phyloP scores from a whole-genome alignment of 495 filamentous ascomycete species.

The Bacidia rubella region DNA sequence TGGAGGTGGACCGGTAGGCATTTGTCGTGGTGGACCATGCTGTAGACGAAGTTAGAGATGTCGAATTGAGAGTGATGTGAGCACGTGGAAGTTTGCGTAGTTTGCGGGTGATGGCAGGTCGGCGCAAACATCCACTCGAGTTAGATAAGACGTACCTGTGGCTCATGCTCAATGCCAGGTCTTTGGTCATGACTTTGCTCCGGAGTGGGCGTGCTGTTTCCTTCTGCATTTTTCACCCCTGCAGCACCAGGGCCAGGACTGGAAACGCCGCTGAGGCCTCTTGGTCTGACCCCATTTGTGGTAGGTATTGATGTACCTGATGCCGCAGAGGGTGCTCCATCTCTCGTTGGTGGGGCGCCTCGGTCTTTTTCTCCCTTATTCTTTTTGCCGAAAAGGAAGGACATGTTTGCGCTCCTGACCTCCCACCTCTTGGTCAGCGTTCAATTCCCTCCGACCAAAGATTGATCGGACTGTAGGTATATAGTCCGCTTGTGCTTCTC shows the following conservation, averaged over 20 bases:
- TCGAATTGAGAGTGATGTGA: neutral
- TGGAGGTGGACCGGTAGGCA: conserved; percentile 25
- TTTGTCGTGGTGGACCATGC: conserved; percentile 16
- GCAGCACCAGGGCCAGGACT: conserved; percentile 49
- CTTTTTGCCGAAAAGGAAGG: conserved; percentile 52
- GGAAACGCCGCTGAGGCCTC: conserved; percentile 25
- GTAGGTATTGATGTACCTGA: conserved; percentile 21
- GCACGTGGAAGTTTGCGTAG: neutral
- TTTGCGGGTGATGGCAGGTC: no score
- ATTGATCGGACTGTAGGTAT: neutral
- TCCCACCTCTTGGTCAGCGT: neutral
- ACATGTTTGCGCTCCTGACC: conserved; percentile 25
- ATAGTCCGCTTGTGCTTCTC: neutral
- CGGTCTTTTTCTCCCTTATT: conserved; percentile 32
- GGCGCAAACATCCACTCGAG: neutral
- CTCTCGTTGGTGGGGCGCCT: conserved; percentile 38
- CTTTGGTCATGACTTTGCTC: conserved; percentile 39
- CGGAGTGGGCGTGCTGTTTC: conserved; percentile 32
- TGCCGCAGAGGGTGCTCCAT: conserved; percentile 37
- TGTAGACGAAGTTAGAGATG: conserved; percentile 4
- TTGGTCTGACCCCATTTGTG: conserved; percentile 29
- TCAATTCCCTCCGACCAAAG: neutral
- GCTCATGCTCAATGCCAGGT: conserved; percentile 34
- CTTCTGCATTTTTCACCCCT: conserved; percentile 48
- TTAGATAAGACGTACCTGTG: conserved; percentile 28